These are phyloP conservation scores for Aspergillus tamarii DNA, from an alignment of 2,329 filamentous ascomycete species.

Conservation along the genomic window DNA sequence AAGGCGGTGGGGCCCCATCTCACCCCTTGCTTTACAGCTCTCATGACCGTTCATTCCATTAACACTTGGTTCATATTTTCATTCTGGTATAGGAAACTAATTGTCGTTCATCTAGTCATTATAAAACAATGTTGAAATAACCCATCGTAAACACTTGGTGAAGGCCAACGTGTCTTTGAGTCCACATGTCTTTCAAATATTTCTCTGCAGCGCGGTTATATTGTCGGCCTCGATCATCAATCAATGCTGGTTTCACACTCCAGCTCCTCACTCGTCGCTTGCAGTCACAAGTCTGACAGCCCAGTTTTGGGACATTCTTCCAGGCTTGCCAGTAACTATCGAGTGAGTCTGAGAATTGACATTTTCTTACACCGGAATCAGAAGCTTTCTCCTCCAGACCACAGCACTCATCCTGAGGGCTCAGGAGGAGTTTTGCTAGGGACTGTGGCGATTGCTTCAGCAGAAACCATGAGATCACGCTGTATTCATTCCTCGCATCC, in stretches of 20 bases:
- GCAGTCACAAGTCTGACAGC: slow-evolving; percentile 30
- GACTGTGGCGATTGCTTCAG: slow-evolving; percentile 29
- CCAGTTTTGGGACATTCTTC: slow-evolving; percentile 27
- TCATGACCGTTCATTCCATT: background rate
- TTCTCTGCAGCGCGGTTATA: slow-evolving; percentile 29
- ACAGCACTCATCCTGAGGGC: slow-evolving; percentile 31
- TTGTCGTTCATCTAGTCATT: background rate
- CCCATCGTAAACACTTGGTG: slow-evolving; percentile 27
- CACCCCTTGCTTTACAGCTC: background rate
- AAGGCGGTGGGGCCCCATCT: background rate
- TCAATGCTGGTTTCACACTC: slow-evolving; percentile 32
- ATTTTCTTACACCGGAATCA: slow-evolving; percentile 18
- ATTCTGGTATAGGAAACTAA: background rate
- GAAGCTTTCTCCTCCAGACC: slow-evolving; percentile 24
- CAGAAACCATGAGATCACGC: slow-evolving; percentile 34
- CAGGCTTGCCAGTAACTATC: slow-evolving; percentile 34
- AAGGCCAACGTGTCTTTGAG: slow-evolving; percentile 28
- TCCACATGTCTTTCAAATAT: slow-evolving; percentile 35
- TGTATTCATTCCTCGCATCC: slow-evolving; percentile 30
- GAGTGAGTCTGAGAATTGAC: slow-evolving; percentile 29
- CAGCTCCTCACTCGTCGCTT: slow-evolving; percentile 30
- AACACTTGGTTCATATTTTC: background rate
- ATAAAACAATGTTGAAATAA: slow-evolving; percentile 21
- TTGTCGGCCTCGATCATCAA: slow-evolving; percentile 30
- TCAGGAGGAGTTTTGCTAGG: slow-evolving; percentile 30